phyloP scores from a whole-genome alignment of 225 moss, liverwort and hornwort species.

The Anthoceros angustus region DNA sequence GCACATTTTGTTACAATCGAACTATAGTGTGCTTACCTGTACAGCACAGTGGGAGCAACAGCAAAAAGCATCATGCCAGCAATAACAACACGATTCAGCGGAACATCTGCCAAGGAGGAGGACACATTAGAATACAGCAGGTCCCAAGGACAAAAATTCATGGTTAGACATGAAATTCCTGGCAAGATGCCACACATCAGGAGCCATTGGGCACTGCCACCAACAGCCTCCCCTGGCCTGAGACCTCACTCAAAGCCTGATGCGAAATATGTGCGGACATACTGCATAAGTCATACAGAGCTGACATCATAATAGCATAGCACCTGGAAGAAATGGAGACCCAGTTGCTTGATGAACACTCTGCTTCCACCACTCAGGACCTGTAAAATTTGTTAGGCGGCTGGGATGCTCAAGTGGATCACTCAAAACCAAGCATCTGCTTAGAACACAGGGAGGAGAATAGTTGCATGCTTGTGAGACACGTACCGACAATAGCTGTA shows the following conservation, averaged over 20 bases:
- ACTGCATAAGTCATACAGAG: too few relatives aligned
- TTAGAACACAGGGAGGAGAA: not conserved
- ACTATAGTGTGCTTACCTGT: constrained; percentile 40
- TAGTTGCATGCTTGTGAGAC: not conserved
- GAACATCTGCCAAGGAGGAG: constrained; percentile 33
- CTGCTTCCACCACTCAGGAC: constrained; percentile 60
- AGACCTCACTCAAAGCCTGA: not conserved
- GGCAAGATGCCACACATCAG: too few relatives aligned
- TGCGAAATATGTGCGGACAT: too few relatives aligned
- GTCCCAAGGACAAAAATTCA: not conserved
- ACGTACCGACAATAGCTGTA: constrained; percentile 66
- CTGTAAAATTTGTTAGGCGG: constrained; percentile 19
- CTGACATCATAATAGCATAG: too few relatives aligned
- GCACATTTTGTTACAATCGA: not conserved
- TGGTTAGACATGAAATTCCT: too few relatives aligned
- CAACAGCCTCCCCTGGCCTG: not conserved
- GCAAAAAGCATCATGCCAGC: constrained; percentile 32
- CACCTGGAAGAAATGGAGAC: constrained; percentile 59
- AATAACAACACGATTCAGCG: constrained; percentile 44
- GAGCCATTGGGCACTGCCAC: not conserved
- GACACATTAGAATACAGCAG: not conserved
- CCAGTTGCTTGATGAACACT: constrained; percentile 45
- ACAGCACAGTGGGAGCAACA: constrained; percentile 60
- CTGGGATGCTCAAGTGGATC: not conserved
- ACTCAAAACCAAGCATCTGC: not conserved